Conservation (phyloP, 306 rosid genomes). For the Castanea sativa region DNA sequence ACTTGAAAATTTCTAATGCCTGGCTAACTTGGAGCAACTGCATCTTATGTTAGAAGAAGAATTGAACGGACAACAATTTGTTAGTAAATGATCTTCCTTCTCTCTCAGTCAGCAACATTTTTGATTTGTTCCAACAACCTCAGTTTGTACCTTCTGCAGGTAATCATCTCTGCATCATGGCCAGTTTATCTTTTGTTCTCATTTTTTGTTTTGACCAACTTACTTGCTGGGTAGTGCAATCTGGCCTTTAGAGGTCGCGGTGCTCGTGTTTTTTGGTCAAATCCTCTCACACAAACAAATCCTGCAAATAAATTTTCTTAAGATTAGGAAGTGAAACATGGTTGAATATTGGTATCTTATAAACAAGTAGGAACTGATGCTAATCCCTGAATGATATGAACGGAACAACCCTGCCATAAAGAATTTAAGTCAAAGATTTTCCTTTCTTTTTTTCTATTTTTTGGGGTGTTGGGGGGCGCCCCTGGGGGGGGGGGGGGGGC, state of each 20-base stretch:
- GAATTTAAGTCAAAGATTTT: too few relatives aligned
- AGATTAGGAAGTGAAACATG: conserved; percentile 14
- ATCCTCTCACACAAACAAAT: conserved; percentile 89
- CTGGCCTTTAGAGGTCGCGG: conserved; percentile 75
- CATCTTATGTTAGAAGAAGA: conserved; percentile 38
- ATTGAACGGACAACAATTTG: conserved; percentile 31
- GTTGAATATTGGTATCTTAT: background rate
- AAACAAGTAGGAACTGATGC: conserved; percentile 12
- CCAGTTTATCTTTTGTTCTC: conserved; percentile 22
- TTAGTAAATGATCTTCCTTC: conserved; percentile 33
- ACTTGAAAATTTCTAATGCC: conserved; percentile 22
- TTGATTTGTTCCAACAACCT: conserved; percentile 19
- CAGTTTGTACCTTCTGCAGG: conserved; percentile 20
- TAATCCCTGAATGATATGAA: background rate
- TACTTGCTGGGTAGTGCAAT: conserved; percentile 71
- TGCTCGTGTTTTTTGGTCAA: conserved; percentile 54
- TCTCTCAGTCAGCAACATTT: conserved; percentile 23
- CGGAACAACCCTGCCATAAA: background rate
- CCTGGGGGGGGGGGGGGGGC: too few relatives aligned
- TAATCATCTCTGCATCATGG: conserved; percentile 21
- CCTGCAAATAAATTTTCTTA: conserved; percentile 53
- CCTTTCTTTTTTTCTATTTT: too few relatives aligned
- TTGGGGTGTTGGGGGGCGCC: too few relatives aligned
- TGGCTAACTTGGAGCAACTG: conserved; percentile 28
- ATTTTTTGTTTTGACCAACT: conserved; percentile 35